Base-by-base conservation (phyloP, 2,329 filamentous ascomycete species). In the Diaporthe eres region DNA sequence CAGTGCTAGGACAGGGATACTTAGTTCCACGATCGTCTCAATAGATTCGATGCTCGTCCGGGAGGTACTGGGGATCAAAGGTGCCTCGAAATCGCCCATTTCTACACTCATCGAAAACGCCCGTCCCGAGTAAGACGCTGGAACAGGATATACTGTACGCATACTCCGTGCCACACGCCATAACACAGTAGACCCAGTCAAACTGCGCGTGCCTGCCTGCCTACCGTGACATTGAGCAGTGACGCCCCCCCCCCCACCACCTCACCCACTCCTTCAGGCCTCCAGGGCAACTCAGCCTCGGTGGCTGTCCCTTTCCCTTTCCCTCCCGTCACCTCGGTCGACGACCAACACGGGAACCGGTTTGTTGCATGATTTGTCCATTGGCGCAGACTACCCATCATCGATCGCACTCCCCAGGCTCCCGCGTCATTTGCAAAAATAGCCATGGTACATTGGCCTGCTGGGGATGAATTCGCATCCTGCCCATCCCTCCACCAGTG, bases 351-450 rank as follows among this genome's bases (percentile, higher is more conserved):
- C 49, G 61, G 28, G 42, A 49, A 51, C 63, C 37, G 44, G 63
- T 68, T 68, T 68, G 31, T 34, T 49, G 42, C 61, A 67, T 49
- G 28, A 31, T n/a, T 6, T 28, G 34, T 15, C 47, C 31, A 55
- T 70, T 15, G 34, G 49, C 49, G 65, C 65, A 70, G 65, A 70
- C 65, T 39, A 70, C 49, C 61, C n/a, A 42, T 13, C 31, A 53
- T 55, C 65, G 65, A 55, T 42, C 49, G 22, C 49, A 10, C 6
- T 31, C 22, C 12, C 39, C 31, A 39, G 55, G 31, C 65, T 55
- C 65, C 49, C 13, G 53, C 71, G 61, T 63, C 74, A 74, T 76
- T 67, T 13, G 57, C 44, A 51, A 39, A 58, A 70, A 61, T 70
- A 47, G 71, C 72, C 55, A 60, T 51, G 57, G 63, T 25, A 28